These are phyloP conservation scores for Stylosanthes scabra DNA, from an alignment of 331 rosid genomes.

Conservation along the genomic window DNA sequence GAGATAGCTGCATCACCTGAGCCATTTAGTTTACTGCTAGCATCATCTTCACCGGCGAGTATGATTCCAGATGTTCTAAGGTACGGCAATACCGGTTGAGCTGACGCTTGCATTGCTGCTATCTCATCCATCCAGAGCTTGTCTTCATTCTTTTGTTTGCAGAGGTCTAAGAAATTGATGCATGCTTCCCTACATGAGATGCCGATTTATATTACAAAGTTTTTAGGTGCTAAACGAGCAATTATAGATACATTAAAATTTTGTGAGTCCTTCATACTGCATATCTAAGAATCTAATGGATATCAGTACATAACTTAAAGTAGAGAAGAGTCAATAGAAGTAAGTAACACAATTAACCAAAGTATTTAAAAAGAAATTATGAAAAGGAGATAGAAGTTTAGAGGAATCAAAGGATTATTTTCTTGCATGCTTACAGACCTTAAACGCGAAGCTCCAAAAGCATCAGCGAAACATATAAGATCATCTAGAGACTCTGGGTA, in stretches of 20 bases:
- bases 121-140: constrained; percentile 93
- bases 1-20: constrained; percentile 57
- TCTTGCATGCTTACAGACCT: constrained; percentile 54
- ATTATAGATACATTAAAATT: constrained; percentile 8
- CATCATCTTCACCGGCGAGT: constrained; percentile 91
- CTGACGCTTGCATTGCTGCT: constrained; percentile 88
- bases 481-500: constrained; percentile 77
- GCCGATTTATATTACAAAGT: constrained; percentile 26
- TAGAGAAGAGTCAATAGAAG: background rate
- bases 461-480: constrained; percentile 84
- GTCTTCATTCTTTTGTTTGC: constrained; percentile 96
- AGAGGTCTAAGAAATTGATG: constrained; percentile 78
- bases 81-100: constrained; percentile 79
- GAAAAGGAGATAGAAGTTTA: background rate
- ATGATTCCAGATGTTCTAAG: constrained; percentile 81
- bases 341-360: background rate
- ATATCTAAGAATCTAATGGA: constrained; percentile 12
- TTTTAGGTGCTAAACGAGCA: background rate
- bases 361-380: background rate
- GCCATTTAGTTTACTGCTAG: constrained; percentile 58
- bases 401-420: constrained; percentile 23
- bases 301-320: background rate
- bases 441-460: constrained; percentile 97
- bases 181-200: constrained; percentile 83
- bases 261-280: background rate